phyloP scores from a whole-genome alignment of 2,329 filamentous ascomycete species.

The Cyclaneusma minus region DNA sequence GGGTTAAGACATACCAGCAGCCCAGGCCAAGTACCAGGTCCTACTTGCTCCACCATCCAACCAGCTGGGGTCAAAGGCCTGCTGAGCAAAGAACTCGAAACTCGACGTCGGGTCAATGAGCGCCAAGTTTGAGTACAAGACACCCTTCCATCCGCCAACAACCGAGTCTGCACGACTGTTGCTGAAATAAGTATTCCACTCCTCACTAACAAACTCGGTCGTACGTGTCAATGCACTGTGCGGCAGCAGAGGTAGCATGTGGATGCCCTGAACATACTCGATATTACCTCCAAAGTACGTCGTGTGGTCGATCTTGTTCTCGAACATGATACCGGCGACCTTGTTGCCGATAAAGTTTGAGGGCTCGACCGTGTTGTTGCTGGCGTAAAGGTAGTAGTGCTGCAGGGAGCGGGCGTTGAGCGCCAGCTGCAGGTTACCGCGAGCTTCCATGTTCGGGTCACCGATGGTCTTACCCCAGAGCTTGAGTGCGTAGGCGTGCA shows the following conservation, averaged over 20 bases:
- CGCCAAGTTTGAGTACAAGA: conserved; percentile 71
- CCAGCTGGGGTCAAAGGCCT: conserved; percentile 49
- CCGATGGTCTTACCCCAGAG: conserved; percentile 77
- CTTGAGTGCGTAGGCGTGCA: conserved; percentile 77
- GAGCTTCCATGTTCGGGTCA: conserved; percentile 61
- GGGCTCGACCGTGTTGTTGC: conserved; percentile 56
- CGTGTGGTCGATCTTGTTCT: conserved; percentile 89
- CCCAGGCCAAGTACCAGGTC: conserved; percentile 74
- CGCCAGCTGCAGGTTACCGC: conserved; percentile 70
- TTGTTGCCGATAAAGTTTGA: conserved; percentile 69
- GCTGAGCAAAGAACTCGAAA: conserved; percentile 59
- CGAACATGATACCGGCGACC: conserved; percentile 58
- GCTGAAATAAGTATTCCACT: conserved; percentile 70
- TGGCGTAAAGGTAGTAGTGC: conserved; percentile 69
- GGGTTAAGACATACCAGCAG: conserved; percentile 40
- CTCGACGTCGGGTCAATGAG: conserved; percentile 55
- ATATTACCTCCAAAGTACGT: conserved; percentile 70
- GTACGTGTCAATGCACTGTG: conserved; percentile 52
- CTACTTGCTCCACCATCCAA: conserved; percentile 70
- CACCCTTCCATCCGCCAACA: conserved; percentile 68
- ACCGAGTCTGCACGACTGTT: conserved; percentile 48
- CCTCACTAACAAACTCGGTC: conserved; percentile 57
- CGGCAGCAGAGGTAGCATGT: conserved; percentile 14
- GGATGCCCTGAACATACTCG: conserved; percentile 49
- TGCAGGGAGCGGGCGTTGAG: conserved; percentile 59